Evolutionary conservation across 192 early-diverging fungal species (phyloP).

Genomic region (Mortierella claussenii): DNA sequence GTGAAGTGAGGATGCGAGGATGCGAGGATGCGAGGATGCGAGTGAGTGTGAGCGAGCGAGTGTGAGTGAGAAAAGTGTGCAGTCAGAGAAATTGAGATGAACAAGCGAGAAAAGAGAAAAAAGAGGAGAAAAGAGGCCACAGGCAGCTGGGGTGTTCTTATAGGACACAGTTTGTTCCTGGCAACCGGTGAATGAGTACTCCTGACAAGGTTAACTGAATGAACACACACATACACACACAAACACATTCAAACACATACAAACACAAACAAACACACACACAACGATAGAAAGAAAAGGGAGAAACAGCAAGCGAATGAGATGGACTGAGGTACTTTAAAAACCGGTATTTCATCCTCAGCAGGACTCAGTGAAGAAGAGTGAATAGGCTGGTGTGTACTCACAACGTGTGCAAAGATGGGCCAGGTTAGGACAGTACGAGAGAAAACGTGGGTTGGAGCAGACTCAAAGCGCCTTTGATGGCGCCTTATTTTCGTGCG

Average conservation of each 20-base stretch:
- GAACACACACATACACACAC: not conserved
- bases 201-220: not conserved
- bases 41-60: not conserved
- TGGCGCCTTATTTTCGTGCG: not conserved
- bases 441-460: constrained; percentile 1
- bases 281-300: too few relatives aligned
- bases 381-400: not conserved
- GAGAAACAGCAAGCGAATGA: too few relatives aligned
- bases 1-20: not conserved
- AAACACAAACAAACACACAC: too few relatives aligned
- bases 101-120: constrained; percentile 1
- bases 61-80: not conserved
- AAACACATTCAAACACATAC: too few relatives aligned
- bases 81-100: not conserved
- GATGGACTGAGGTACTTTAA: too few relatives aligned
- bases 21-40: not conserved
- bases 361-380: not conserved
- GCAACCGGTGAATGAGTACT: constrained; percentile 1
- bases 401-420: not conserved
- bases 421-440: not conserved
- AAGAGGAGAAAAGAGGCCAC: not conserved
- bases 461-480: not conserved
- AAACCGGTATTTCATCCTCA: too few relatives aligned
- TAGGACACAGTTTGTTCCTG: constrained; percentile 7
- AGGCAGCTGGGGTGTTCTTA: not conserved